Evolutionary conservation across 331 rosid genomes (phyloP), one percentile per base, ranked within the genome.

Genomic region (Quercus tomentella): DNA sequence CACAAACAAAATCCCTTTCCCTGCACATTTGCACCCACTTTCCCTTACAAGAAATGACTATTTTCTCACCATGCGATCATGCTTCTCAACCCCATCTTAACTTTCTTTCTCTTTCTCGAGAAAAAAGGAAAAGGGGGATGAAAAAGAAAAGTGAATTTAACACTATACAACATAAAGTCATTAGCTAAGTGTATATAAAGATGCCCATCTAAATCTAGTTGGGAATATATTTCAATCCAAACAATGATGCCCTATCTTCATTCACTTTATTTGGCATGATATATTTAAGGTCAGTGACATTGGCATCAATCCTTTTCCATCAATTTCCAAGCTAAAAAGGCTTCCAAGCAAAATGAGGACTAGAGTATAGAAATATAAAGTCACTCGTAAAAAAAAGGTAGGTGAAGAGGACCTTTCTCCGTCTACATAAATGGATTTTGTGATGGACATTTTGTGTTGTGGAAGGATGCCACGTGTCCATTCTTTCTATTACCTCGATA

Each of bases 311-410:
- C 90, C 86, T 85, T 87, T 87, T 87, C 90, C 80, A 87, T 81
- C 90, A 89, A 82, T 84, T 87, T 72, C 91, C 93, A 81, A 86
- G 91, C 89, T 86, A 77, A 87, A 90, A 91, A 91, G 96, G 90
- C 80, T 89, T 89, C 96, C 77, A 86, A 86, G 81, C 91, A 82
- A 86, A 84, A 79, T 75, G 80, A 76, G 81, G 80, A 82, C 86
- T 83, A 54, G 63, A 79, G 80, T 60, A 78, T 77, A 77, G 85
- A 89, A 85, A 87, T 88, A 43, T 73, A 43, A 87, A 82, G 88
- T 85, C 86, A 79, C 71, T 77, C 15, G 33, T 4, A 68, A 71
- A 75, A 45, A 49, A 49, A 67, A 73, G 74, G 67, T 76, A 20
- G 75, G 56, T 67, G 45, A 84, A 31, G 28, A 73, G 70, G 56